A percentile compares a stretch with the other conserved stretches of the same genome.
Evolutionary conservation across 352 stramenopile genomes (phyloP).

Genomic region (Globisporangium radiosum): DNA sequence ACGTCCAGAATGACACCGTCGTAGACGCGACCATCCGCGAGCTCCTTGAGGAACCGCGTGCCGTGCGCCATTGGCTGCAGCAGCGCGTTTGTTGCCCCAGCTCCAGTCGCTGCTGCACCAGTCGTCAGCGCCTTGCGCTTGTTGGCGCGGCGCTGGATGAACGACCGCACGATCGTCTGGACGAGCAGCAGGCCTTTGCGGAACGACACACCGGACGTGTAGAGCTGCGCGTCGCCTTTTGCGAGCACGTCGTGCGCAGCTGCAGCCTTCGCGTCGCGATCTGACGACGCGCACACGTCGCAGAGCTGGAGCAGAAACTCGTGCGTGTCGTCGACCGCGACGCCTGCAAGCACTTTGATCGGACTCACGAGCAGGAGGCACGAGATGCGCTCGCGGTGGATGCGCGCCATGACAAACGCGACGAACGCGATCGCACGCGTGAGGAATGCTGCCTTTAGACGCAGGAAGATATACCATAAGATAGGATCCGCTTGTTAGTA

Average conservation of each 20-base stretch:
- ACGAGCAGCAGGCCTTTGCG: constrained; percentile 57
- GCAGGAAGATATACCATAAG: too few relatives aligned
- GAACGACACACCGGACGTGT: constrained; percentile 70
- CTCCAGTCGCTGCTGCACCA: constrained; percentile 1
- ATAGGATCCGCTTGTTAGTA: too few relatives aligned
- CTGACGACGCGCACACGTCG: constrained; percentile 41
- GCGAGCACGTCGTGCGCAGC: constrained; percentile 44
- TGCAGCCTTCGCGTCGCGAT: constrained; percentile 41
- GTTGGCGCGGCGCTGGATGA: constrained; percentile 38
- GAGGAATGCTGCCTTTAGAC: constrained; percentile 51
- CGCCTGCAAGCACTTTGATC: constrained; percentile 73
- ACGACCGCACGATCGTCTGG: constrained; percentile 62
- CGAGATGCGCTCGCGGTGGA: constrained; percentile 45
- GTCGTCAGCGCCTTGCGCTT: constrained; percentile 33
- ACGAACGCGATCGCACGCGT: constrained; percentile 73
- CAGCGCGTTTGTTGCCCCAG: not conserved
- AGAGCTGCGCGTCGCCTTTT: constrained; percentile 65
- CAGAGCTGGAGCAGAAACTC: constrained; percentile 74
- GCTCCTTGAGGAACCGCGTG: constrained; percentile 68
- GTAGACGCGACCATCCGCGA: constrained; percentile 56
- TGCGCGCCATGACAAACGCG: constrained; percentile 38
- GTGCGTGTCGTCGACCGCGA: constrained; percentile 57
- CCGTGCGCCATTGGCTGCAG: constrained; percentile 36
- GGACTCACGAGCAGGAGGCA: constrained; percentile 74
- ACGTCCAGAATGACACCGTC: constrained; percentile 53